Evolutionary conservation across 1,284 basidiomycete genomes (phyloP), one percentile per base, ranked within the genome.

Genomic region (Tranzscheliella williamsii): DNA sequence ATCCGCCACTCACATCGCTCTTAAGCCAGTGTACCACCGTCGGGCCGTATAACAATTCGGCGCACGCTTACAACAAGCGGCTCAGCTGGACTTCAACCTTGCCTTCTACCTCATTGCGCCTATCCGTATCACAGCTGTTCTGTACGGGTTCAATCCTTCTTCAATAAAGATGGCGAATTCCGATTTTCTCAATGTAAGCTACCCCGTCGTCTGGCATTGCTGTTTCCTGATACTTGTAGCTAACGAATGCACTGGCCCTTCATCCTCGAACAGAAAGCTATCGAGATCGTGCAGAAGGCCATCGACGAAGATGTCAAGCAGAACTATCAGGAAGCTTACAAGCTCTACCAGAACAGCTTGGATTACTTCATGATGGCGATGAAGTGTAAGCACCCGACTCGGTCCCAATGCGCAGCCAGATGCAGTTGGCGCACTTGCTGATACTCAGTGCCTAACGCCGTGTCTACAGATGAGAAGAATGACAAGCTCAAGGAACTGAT

Each of bases 321-420:
- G 79, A 91, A 96, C 80, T 98, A 96, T 80, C 81, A 85, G 34
- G 91, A 94, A 75, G 92, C 93, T 16, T 94, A 91, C 84, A 93
- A 90, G 81, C 86, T 87, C 67, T 80, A 75, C 47, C 88, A 90
- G 81, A 95, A 97, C 83, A 85, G 91, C 4, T 84, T 98, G 51
- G 94, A 98, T 78, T 98, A 95, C 80, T 98, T 98, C 79, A 92
- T 97, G 88, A 88, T 97, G 80, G 85, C 85, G 5, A 83, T 87
- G 79, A 89, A 88, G 79, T 89, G 86, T 87, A 60, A 57, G 84
- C 80, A 8, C 26, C 26, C 12, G 20, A 34, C 18, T 16, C 32
- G 11, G 17, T 7, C 9, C 15, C 7, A 33, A 33, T 8, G 17
- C 9, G 32, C 8, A 7, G 35, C 26, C 26, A 29, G 26, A 9